phyloP scores from a whole-genome alignment of 2,329 filamentous ascomycete genomes.

The Fusarium sarcochroum region DNA sequence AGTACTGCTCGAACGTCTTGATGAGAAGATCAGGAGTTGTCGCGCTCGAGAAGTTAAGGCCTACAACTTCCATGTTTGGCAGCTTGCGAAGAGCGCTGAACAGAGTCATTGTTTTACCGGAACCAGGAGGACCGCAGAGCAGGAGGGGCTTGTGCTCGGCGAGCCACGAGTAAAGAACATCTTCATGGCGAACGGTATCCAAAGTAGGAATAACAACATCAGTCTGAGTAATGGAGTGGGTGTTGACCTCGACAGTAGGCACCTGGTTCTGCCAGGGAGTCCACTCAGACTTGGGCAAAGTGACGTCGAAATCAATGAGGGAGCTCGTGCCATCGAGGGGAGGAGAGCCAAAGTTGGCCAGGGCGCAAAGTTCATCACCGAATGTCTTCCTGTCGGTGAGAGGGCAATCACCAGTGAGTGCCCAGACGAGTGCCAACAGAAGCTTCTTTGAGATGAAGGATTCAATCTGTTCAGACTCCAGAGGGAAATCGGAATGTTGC shows the following conservation, averaged over 20 bases:
- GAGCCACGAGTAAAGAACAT: constrained; percentile 99
- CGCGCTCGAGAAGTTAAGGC: constrained; percentile 98
- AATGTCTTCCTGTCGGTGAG: constrained; percentile 89
- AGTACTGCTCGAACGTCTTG: constrained; percentile 99
- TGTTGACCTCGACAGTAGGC: constrained; percentile 95
- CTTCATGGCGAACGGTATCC: constrained; percentile 97
- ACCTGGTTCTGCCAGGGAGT: constrained; percentile 94
- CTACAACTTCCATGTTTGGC: constrained; percentile 98
- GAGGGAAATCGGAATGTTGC: constrained; percentile 92
- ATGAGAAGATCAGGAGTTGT: constrained; percentile 97
- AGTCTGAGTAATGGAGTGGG: constrained; percentile 96
- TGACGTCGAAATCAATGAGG: constrained; percentile 95
- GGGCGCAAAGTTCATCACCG: constrained; percentile 84
- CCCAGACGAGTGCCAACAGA: constrained; percentile 93
- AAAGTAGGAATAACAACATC: constrained; percentile 98
- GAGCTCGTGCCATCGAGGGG: constrained; percentile 83
- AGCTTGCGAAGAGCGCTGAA: constrained; percentile 98
- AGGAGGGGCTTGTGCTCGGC: constrained; percentile 98
- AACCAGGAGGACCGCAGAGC: constrained; percentile 96
- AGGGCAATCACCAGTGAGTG: constrained; percentile 94
- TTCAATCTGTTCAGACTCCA: constrained; percentile 92
- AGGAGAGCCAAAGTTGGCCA: constrained; percentile 90
- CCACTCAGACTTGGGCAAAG: constrained; percentile 90
- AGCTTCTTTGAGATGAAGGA: constrained; percentile 94
- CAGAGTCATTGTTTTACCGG: constrained; percentile 99